phyloP scores from a whole-genome alignment of 805 yeast species.

The Yarrowia sp. region DNA sequence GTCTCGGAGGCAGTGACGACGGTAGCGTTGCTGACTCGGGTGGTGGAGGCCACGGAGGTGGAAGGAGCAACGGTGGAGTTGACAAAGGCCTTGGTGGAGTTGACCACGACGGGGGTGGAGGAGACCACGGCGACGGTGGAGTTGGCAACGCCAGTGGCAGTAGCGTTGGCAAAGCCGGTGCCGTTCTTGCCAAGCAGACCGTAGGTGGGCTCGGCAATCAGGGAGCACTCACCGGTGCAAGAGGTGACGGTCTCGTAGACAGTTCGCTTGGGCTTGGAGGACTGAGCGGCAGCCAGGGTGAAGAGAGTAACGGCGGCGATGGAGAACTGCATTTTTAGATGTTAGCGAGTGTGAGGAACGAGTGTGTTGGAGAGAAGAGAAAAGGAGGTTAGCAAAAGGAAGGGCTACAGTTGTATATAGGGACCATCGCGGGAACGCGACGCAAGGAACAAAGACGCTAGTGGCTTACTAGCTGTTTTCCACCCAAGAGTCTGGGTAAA shows the following conservation, averaged over 20 bases:
- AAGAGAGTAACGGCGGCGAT: constrained; percentile 24
- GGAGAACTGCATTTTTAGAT: constrained; percentile 25
- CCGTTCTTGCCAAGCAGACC: constrained; percentile 23
- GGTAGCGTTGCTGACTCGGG: constrained; percentile 1
- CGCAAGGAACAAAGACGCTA: constrained; percentile 21
- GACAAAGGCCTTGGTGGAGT: constrained; percentile 17
- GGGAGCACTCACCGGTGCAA: constrained; percentile 30
- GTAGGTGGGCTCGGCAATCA: constrained; percentile 8
- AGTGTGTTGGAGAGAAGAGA: not conserved
- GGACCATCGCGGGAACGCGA: constrained; percentile 16
- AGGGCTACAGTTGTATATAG: constrained; percentile 18
- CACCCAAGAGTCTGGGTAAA: not conserved
- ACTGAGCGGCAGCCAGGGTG: constrained; percentile 37
- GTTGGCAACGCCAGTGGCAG: constrained; percentile 27
- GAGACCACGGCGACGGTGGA: constrained; percentile 13
- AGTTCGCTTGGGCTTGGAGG: constrained; percentile 33
- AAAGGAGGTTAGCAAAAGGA: constrained; percentile 20
- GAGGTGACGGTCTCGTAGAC: constrained; percentile 34
- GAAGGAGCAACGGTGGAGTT: constrained; percentile 16
- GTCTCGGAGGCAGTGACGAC: constrained; percentile 6
- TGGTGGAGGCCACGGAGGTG: not conserved
- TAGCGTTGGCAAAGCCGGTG: constrained; percentile 23
- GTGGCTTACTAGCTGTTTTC: constrained; percentile 13
- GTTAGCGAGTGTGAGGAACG: constrained; percentile 17
- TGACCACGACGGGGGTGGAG: constrained; percentile 1